A percentile compares a stretch with the other conserved stretches of the same genome.
Evolutionary conservation across 1,139 yeast genomes (phyloP).

Genomic region (Magnusiomyces fungicola): DNA sequence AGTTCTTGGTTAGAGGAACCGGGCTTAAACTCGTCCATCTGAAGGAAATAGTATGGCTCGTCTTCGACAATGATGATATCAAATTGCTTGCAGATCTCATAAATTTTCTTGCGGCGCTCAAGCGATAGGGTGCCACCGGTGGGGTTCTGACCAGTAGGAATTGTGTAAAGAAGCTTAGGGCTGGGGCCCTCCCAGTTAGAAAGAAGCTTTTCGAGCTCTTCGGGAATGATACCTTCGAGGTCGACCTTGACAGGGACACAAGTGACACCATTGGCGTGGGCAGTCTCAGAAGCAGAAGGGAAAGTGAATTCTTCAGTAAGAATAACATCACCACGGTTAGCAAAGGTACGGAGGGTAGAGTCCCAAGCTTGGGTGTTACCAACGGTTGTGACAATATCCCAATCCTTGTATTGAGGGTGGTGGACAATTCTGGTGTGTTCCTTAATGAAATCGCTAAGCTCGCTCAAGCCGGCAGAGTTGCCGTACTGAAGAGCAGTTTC

Average conservation of each 20-base stretch:
- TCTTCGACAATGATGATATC: conserved; percentile 81
- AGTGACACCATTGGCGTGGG: conserved; percentile 61
- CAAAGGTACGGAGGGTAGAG: conserved; percentile 70
- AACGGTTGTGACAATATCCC: conserved; percentile 55
- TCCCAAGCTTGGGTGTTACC: conserved; percentile 94
- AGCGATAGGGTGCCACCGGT: conserved; percentile 72
- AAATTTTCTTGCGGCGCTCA: conserved; percentile 67
- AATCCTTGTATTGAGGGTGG: conserved; percentile 53
- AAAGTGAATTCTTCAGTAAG: conserved; percentile 80
- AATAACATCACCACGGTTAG: conserved; percentile 68
- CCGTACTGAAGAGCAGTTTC: conserved; percentile 91
- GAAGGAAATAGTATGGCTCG: conserved; percentile 91
- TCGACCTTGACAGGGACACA: conserved; percentile 76
- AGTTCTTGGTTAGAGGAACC: conserved; percentile 35
- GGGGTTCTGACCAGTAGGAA: conserved; percentile 93
- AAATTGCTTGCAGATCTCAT: conserved; percentile 65
- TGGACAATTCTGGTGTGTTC: conserved; percentile 74
- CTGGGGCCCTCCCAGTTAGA: conserved; percentile 64
- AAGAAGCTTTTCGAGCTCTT: conserved; percentile 53
- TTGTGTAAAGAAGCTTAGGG: conserved; percentile 77
- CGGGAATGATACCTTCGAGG: conserved; percentile 70
- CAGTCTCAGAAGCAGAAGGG: conserved; percentile 78
- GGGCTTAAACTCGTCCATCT: conserved; percentile 60
- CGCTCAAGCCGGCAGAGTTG: conserved; percentile 68
- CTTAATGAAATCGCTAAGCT: conserved; percentile 55